These are phyloP conservation scores for Solanum stenotomum DNA, from an alignment of 257 asterid genomes.

Conservation along the genomic window DNA sequence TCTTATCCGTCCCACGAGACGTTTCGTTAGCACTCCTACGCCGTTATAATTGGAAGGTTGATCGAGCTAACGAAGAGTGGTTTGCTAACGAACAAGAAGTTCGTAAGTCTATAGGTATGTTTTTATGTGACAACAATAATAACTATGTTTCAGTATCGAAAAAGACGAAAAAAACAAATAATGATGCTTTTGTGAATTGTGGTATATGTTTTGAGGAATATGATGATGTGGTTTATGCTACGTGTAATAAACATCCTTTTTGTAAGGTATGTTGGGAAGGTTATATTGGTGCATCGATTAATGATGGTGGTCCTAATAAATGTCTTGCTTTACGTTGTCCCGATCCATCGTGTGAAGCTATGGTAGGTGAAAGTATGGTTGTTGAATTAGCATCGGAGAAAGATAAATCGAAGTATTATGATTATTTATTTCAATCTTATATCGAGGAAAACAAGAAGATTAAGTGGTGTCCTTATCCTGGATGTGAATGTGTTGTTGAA, in stretches of 20 bases:
- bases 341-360: background rate
- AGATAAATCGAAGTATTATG: background rate
- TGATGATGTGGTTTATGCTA: background rate
- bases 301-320: background rate
- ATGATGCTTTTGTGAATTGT: background rate
- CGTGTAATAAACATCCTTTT: background rate
- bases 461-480: slow-evolving; percentile 6
- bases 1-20: slow-evolving; percentile 14
- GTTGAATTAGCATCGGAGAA: background rate
- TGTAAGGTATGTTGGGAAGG: background rate
- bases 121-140: background rate
- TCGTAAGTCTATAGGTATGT: slow-evolving; percentile 1
- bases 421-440: background rate
- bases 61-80: background rate
- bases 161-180: background rate
- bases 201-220: slow-evolving; percentile 1
- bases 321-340: background rate
- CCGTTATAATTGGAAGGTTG: slow-evolving; percentile 1
- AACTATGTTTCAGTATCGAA: background rate
- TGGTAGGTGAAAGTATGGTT: background rate
- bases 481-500: slow-evolving; percentile 3
- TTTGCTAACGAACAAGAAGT: background rate
- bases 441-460: background rate
- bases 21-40: slow-evolving; percentile 13
- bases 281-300: background rate